Evolutionary conservation across 2,329 filamentous ascomycete genomes (phyloP), one percentile per base, ranked within the genome.

Genomic region (Clonostachys solani): DNA sequence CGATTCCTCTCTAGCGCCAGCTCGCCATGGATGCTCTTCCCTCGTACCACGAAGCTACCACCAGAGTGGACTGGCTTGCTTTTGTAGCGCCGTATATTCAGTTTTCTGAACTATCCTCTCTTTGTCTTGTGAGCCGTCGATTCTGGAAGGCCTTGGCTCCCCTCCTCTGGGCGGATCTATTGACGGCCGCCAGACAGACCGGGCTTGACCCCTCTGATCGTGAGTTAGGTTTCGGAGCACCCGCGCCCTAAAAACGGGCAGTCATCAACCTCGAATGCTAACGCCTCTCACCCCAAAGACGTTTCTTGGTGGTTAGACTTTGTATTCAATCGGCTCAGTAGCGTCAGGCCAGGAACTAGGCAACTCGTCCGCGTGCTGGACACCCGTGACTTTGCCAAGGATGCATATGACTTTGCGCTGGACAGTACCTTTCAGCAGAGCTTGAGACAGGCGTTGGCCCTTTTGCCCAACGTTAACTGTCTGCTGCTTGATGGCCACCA

Each of bases 21-120:
- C 36, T 19, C 38, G 50, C 16, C 48, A 66, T 66, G 64, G 42
- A 53, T 38, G 51, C 56, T 12, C 68, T 74, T n/a, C 78, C 79
- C 2, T 77, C 78, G 0, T 83, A 83, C 57, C 62, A 68, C 44
- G 71, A 80, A 49, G 78, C 79, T 45, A 71, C 66, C 3, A 55
- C 65, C 8, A 61, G 57, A 10, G 56, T 58, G 18, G 71, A 81
- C 64, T 80, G 77, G 75, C 64, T 80, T 15, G 59, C 59, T 33
- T 51, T 81, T 5, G 71, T 71, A 12, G 73, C 69, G 7, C 69
- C 73, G 2, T 74, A 72, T 52, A 52, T 80, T 42, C 54, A 60
- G 3, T 52, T 66, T 40, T 48, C 54, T 6, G 68, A 76, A 54
- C 75, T 74, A 53, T 55, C 63, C 19, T 59, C 60, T 8, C 69